Conservation (phyloP, 257 asterid genomes). For the Echites panduratus region DNA sequence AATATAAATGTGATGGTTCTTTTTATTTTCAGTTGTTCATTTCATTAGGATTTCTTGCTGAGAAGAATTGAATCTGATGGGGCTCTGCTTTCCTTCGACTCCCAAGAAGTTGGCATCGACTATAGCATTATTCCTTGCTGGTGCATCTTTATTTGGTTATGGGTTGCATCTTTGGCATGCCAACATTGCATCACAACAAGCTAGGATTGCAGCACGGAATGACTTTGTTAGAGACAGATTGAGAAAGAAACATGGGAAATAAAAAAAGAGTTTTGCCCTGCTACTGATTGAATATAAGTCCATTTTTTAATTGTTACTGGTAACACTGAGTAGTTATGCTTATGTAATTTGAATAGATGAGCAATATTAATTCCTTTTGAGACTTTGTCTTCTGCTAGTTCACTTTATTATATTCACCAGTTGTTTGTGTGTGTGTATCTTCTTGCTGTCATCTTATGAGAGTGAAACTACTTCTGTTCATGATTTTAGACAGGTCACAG, state of each 20-base stretch:
- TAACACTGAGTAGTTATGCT: background rate
- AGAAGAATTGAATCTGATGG: slow-evolving; percentile 32
- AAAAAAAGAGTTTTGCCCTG: background rate
- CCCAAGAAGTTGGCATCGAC: slow-evolving; percentile 23
- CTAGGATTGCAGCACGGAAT: slow-evolving; percentile 59
- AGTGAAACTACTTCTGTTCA: background rate
- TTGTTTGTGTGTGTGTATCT: background rate
- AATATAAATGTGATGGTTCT: background rate
- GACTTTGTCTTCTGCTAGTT: background rate
- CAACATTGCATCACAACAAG: slow-evolving; percentile 73
- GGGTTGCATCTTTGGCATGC: slow-evolving; percentile 58
- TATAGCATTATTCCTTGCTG: slow-evolving; percentile 34
- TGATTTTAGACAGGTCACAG: background rate
- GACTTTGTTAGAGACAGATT: slow-evolving; percentile 56
- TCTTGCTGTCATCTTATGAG: background rate
- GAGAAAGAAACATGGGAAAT: slow-evolving; percentile 48
- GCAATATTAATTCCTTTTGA: background rate
- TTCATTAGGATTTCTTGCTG: background rate
- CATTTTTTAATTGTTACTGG: background rate
- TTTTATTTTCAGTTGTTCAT: background rate
- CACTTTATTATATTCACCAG: background rate
- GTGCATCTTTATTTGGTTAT: slow-evolving; percentile 44
- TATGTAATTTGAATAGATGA: background rate
- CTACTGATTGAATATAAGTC: background rate
- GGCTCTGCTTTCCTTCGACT: slow-evolving; percentile 39